Conservation (phyloP, 108 stramenopile species). For the Nannochloropsis salina region DNA sequence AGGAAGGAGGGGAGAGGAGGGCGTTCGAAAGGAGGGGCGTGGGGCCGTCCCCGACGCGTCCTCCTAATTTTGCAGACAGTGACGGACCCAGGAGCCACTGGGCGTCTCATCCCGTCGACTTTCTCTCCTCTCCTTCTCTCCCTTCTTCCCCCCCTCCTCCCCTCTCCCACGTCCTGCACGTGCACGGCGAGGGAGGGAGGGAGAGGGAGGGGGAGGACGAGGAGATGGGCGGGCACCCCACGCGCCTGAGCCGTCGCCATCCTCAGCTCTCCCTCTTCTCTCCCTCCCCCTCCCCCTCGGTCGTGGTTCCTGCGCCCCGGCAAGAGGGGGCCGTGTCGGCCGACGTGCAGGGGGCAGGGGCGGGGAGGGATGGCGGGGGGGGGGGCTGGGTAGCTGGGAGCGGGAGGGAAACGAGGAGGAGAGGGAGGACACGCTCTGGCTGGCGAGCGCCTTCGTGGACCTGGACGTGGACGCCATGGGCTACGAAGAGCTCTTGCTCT, state of each 20-base stretch:
- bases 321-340: no score
- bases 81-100: neutral
- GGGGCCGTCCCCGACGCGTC: no score
- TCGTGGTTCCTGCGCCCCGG: neutral
- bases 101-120: neutral
- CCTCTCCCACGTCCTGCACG: neutral
- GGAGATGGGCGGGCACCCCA: neutral
- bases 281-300: neutral
- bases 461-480: neutral
- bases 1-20: neutral
- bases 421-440: neutral
- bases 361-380: no score
- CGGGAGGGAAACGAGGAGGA: neutral
- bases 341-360: no score
- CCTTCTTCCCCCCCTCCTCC: neutral
- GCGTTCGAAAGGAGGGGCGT: neutral
- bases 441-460: neutral
- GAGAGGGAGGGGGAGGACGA: neutral
- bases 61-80: no score
- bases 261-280: neutral
- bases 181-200: constrained; percentile 9
- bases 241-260: neutral
- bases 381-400: no score
- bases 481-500: neutral
- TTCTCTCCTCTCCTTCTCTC: neutral